Percentiles rank a stretch among this genome's conserved stretches.
These are phyloP conservation scores for Endocalyx cinctus DNA, from an alignment of 2,329 filamentous ascomycete genomes.

Conservation along the genomic window DNA sequence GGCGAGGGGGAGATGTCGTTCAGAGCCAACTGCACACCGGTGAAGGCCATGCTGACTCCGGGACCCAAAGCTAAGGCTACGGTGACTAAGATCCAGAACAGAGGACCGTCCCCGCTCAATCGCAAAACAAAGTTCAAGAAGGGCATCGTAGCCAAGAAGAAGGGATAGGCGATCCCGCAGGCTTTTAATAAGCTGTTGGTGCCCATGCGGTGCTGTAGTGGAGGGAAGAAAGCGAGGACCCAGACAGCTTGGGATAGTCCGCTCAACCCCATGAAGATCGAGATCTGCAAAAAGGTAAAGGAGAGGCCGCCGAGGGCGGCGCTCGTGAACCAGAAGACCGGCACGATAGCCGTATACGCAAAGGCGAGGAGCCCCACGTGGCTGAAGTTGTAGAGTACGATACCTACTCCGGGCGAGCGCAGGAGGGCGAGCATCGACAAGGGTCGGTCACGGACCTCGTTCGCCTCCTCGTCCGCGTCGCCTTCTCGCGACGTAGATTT, in stretches of 20 bases:
- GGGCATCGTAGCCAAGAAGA: slow-evolving; percentile 55
- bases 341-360: slow-evolving; percentile 65
- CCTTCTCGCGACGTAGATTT: neutral
- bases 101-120: slow-evolving; percentile 25
- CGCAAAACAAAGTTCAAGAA: slow-evolving; percentile 54
- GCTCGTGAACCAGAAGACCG: slow-evolving; percentile 65
- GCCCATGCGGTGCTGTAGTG: slow-evolving; percentile 60
- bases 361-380: slow-evolving; percentile 66
- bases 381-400: slow-evolving; percentile 61
- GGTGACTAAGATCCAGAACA: slow-evolving; percentile 57
- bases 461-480: slow-evolving; percentile 4
- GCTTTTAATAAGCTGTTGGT: slow-evolving; percentile 60
- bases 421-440: slow-evolving; percentile 46
- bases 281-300: slow-evolving; percentile 60
- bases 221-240: slow-evolving; percentile 67
- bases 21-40: slow-evolving; percentile 65
- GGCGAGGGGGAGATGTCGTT: slow-evolving; percentile 69
- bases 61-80: slow-evolving; percentile 48
- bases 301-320: slow-evolving; percentile 59
- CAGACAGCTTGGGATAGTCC: slow-evolving; percentile 66
- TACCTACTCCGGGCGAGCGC: slow-evolving; percentile 57
- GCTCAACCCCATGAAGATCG: slow-evolving; percentile 58
- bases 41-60: slow-evolving; percentile 66
- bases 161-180: slow-evolving; percentile 57
- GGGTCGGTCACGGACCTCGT: slow-evolving; percentile 1